phyloP scores from a whole-genome alignment of 495 filamentous ascomycete genomes.

The Aspergillus coremiiformis region DNA sequence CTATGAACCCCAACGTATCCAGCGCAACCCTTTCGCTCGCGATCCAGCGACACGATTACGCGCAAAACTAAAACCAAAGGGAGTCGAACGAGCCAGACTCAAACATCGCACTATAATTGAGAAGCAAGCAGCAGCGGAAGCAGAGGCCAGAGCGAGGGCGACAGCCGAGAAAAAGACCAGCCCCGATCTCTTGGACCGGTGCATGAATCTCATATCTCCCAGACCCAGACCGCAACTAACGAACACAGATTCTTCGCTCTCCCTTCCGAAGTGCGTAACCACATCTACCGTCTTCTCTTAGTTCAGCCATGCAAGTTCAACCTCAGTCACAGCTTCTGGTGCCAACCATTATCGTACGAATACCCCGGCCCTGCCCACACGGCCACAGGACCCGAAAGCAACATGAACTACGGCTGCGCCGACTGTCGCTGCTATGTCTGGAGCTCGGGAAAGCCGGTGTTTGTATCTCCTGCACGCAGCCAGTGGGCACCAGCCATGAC shows the following conservation, averaged over 20 bases:
- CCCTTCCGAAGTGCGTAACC: slow-evolving; percentile 18
- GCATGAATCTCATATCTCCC: background rate
- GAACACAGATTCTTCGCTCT: slow-evolving; percentile 16
- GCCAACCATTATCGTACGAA: background rate
- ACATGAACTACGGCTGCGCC: background rate
- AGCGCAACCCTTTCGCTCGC: background rate
- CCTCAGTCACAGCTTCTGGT: slow-evolving; percentile 5
- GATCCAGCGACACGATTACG: background rate
- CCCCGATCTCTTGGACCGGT: background rate
- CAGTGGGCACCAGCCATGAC: slow-evolving; percentile 12
- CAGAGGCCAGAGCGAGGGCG: background rate
- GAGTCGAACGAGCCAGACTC: background rate
- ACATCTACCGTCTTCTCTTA: slow-evolving; percentile 20
- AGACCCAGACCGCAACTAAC: background rate
- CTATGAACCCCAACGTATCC: background rate
- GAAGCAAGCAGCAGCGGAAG: background rate
- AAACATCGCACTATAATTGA: background rate
- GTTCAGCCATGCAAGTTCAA: slow-evolving; percentile 23
- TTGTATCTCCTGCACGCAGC: slow-evolving; percentile 14
- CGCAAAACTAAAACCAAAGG: slow-evolving; percentile 1
- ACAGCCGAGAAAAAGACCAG: background rate
- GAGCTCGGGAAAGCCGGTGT: background rate
- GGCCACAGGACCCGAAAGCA: background rate
- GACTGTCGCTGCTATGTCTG: background rate
- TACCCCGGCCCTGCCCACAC: background rate